Percentiles rank a stretch among this genome's conserved stretches.
Evolutionary conservation across 1,139 yeast species (phyloP).

Genomic region (Groenewaldozyma sp.): DNA sequence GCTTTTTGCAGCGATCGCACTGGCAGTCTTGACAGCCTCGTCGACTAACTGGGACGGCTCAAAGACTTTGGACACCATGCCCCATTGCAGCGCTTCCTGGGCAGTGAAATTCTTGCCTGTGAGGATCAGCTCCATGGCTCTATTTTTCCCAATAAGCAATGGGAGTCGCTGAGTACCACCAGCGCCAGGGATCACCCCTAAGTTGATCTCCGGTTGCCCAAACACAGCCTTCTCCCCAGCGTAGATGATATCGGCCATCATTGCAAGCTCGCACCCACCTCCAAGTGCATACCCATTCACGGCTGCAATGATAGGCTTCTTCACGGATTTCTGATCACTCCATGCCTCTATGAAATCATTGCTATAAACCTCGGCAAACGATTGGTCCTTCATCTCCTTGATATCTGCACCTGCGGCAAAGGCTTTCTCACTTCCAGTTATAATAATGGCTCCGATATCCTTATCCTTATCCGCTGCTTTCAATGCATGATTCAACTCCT

Average conservation of each 20-base stretch:
- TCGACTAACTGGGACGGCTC: conserved; percentile 35
- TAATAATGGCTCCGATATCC: conserved; percentile 37
- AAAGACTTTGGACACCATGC: conserved; percentile 38
- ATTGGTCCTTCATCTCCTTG: conserved; percentile 39
- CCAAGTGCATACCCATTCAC: conserved; percentile 46
- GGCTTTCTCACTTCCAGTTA: conserved; percentile 39
- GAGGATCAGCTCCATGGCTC: conserved; percentile 40
- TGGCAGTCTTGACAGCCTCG: conserved; percentile 39
- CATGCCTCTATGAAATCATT: conserved; percentile 32
- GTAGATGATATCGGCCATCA: conserved; percentile 43
- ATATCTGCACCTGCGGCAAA: conserved; percentile 51
- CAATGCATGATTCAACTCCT: conserved; percentile 36
- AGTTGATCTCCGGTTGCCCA: conserved; percentile 46
- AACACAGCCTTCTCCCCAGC: conserved; percentile 42
- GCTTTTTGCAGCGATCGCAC: conserved; percentile 34
- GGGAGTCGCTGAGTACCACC: conserved; percentile 45
- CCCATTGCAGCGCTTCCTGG: conserved; percentile 40
- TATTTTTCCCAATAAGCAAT: conserved; percentile 39
- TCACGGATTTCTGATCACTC: conserved; percentile 29
- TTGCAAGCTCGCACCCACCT: conserved; percentile 47
- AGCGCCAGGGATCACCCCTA: conserved; percentile 46
- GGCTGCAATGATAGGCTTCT: conserved; percentile 43
- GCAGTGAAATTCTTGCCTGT: conserved; percentile 40
- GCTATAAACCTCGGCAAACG: conserved; percentile 32
- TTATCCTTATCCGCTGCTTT: conserved; percentile 32